phyloP scores from a whole-genome alignment of 1,139 yeast species.

The Meyerozyma carpophila region DNA sequence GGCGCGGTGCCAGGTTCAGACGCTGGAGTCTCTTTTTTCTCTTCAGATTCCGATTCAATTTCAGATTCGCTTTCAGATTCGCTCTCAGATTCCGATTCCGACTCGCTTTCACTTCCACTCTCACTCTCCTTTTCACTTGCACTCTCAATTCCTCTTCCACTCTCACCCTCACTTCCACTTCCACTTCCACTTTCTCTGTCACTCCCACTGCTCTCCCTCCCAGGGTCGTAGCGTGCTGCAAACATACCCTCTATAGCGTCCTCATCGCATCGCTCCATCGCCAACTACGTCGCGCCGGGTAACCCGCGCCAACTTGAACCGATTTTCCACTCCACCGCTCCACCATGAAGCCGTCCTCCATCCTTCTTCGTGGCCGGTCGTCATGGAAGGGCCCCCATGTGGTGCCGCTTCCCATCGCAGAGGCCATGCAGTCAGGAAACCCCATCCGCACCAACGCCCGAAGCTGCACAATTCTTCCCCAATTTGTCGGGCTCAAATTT shows the following conservation, averaged over 20 bases:
- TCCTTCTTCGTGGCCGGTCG: constrained; percentile 54
- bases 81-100: constrained; percentile 2
- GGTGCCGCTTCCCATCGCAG: constrained; percentile 86
- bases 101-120: constrained; percentile 11
- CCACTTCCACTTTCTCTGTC: no score
- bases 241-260: constrained; percentile 34
- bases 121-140: constrained; percentile 12
- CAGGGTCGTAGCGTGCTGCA: constrained; percentile 60
- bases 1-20: no score
- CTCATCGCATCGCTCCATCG: not conserved
- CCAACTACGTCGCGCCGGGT: not conserved
- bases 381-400: constrained; percentile 94
- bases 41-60: not conserved
- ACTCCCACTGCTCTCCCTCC: constrained; percentile 10
- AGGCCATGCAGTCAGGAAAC: constrained; percentile 73
- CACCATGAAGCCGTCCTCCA: constrained; percentile 54
- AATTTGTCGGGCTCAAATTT: constrained; percentile 88
- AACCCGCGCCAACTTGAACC: not conserved
- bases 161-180: no score
- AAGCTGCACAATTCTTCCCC: constrained; percentile 89
- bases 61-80: constrained; percentile 2
- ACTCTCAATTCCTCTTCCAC: constrained; percentile 3
- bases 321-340: constrained; percentile 1
- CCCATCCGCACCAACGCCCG: constrained; percentile 95
- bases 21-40: no score